A percentile compares a stretch with the other conserved stretches of the same genome.
phyloP scores from a whole-genome alignment of 306 rosid species.

The Erythrophleum fordii region DNA sequence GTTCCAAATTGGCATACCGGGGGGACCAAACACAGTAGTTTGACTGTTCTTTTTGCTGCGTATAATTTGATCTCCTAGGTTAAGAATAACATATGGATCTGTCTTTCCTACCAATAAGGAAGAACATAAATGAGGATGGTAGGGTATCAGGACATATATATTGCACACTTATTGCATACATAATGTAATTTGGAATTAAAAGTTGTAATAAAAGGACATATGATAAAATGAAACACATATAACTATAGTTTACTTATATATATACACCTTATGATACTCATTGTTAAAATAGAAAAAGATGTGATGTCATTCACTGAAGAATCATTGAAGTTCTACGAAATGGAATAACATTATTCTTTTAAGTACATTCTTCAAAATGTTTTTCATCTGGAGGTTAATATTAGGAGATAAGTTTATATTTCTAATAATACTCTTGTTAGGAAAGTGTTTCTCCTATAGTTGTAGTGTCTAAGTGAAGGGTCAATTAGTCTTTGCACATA shows the following conservation, averaged over 20 bases:
- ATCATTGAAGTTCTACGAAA: background rate
- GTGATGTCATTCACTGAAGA: background rate
- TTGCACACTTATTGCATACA: slow-evolving; percentile 6
- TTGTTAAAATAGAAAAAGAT: background rate
- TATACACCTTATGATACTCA: background rate
- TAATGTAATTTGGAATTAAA: slow-evolving; percentile 1
- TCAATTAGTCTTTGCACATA: background rate
- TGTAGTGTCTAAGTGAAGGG: background rate
- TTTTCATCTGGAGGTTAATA: background rate
- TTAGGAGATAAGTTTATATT: background rate
- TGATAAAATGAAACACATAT: background rate
- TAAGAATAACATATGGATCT: slow-evolving; percentile 86
- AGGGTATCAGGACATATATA: slow-evolving; percentile 7
- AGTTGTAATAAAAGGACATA: background rate
- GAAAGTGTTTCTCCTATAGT: no score
- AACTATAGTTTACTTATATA: background rate
- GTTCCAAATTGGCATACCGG: slow-evolving; percentile 99
- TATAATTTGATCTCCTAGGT: slow-evolving; percentile 84
- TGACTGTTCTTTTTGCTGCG: slow-evolving; percentile 98
- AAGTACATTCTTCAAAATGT: background rate
- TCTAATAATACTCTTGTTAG: no score
- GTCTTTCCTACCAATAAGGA: slow-evolving; percentile 74
- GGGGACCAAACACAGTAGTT: slow-evolving; percentile 94
- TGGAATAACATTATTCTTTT: background rate
- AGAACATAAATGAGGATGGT: background rate